phyloP scores from a whole-genome alignment of 176 grass and related monocot species.

The Aegilops speltoides region DNA sequence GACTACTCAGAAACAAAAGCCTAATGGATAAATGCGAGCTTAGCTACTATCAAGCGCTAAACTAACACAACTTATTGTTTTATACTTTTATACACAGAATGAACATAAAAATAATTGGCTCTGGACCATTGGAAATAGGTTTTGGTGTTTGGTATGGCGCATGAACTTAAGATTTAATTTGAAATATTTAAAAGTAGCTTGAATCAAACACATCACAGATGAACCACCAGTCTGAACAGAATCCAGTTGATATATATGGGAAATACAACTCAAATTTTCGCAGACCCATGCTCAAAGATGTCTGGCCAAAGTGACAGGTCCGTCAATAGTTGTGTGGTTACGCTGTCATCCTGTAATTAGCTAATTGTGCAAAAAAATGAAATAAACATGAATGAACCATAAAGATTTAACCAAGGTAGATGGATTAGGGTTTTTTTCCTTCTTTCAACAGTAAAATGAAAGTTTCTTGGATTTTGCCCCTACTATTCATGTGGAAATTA shows the following conservation, averaged over 20 bases:
- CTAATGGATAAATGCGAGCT: background rate
- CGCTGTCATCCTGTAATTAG: background rate
- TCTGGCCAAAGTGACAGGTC: background rate
- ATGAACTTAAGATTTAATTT: background rate
- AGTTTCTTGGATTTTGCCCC: background rate
- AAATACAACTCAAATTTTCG: background rate
- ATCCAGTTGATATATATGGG: background rate
- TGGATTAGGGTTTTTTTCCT: background rate
- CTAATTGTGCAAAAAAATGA: background rate
- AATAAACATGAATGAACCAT: background rate
- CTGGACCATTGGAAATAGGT: background rate
- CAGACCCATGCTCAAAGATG: background rate
- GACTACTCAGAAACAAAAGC: constrained; percentile 16
- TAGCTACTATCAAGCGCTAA: background rate
- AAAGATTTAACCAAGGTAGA: constrained; percentile 7
- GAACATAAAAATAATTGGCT: background rate
- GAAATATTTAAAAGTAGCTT: background rate
- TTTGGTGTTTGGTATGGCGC: background rate
- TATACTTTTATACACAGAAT: background rate
- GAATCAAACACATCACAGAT: background rate
- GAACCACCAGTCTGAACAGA: background rate
- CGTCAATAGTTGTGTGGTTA: background rate
- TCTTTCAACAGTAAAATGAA: background rate
- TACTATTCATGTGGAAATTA: background rate
- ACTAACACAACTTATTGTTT: constrained; percentile 6